phyloP scores from a whole-genome alignment of 2,329 filamentous ascomycete genomes.

The Beauveria medogensis region DNA sequence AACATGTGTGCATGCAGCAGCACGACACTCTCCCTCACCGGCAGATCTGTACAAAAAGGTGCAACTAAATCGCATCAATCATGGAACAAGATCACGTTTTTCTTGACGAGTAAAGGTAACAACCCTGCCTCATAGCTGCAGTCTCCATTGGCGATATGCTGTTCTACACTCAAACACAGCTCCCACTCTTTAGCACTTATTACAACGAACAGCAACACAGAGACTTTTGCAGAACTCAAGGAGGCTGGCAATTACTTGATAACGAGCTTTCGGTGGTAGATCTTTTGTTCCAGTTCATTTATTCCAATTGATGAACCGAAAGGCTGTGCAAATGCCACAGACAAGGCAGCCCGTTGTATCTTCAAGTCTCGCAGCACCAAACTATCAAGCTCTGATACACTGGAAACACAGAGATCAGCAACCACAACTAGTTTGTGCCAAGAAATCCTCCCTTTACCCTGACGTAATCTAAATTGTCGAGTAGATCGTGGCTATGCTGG shows the following conservation, averaged over 20 bases:
- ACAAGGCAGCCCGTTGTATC: not conserved
- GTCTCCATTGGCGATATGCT: not conserved
- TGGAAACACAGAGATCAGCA: not conserved
- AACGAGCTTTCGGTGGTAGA: not conserved
- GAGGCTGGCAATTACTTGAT: not conserved
- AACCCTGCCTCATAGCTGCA: too few relatives aligned
- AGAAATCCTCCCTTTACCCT: not conserved
- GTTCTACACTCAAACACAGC: not conserved
- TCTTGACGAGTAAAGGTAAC: too few relatives aligned
- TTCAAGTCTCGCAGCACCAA: constrained; percentile 3
- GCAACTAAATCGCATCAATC: not conserved
- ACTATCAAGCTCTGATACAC: not conserved
- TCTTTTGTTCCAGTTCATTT: not conserved
- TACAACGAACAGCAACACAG: not conserved
- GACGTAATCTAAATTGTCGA: not conserved
- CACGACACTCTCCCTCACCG: not conserved
- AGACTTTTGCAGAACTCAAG: not conserved
- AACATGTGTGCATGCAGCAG: not conserved
- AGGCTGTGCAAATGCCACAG: not conserved
- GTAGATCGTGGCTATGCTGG: constrained; percentile 7
- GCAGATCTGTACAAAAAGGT: not conserved
- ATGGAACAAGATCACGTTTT: too few relatives aligned
- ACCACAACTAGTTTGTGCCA: not conserved
- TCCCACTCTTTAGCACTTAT: not conserved
- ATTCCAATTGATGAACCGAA: not conserved